phyloP scores from a whole-genome alignment of 164 flowering plant genomes.

The Piper betle region DNA sequence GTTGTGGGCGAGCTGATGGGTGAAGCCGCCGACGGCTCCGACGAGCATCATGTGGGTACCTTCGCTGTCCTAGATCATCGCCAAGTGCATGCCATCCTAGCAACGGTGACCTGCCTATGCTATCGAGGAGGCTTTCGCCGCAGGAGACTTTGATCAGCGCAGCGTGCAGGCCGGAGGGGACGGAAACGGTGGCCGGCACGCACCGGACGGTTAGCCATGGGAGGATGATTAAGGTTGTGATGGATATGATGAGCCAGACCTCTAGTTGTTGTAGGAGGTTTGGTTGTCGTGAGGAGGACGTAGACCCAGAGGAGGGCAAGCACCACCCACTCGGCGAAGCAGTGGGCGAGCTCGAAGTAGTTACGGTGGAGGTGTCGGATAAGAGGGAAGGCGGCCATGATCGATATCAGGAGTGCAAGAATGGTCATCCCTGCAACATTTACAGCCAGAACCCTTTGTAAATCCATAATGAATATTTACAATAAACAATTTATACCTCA shows the following conservation, averaged over 20 bases:
- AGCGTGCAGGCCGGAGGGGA: slow-evolving; percentile 45
- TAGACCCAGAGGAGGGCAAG: slow-evolving; percentile 47
- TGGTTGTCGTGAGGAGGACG: slow-evolving; percentile 15
- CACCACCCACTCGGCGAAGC: slow-evolving; percentile 41
- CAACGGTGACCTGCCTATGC: slow-evolving; percentile 55
- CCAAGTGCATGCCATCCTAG: slow-evolving; percentile 79
- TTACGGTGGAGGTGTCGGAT: slow-evolving; percentile 53
- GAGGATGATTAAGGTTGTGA: slow-evolving; percentile 38
- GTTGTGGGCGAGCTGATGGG: slow-evolving; percentile 36
- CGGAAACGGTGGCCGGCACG: slow-evolving; percentile 28
- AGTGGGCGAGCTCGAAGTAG: slow-evolving; percentile 39
- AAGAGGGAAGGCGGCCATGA: slow-evolving; percentile 43
- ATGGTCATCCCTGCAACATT: no score
- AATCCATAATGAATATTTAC: no score
- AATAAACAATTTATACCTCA: no score
- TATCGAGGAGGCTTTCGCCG: slow-evolving; percentile 39
- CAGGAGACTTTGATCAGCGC: slow-evolving; percentile 46
- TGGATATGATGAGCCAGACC: slow-evolving; percentile 47
- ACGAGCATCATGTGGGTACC: slow-evolving; percentile 61
- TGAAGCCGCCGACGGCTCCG: slow-evolving; percentile 75
- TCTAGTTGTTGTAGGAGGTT: slow-evolving; percentile 27
- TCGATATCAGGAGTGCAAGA: slow-evolving; percentile 17
- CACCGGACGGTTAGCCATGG: slow-evolving; percentile 54
- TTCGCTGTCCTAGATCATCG: slow-evolving; percentile 49
- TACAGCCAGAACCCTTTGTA: no score